Evolutionary conservation across 306 rosid genomes (phyloP), one percentile per base, ranked within the genome.

Genomic region (Quillaja saponaria): DNA sequence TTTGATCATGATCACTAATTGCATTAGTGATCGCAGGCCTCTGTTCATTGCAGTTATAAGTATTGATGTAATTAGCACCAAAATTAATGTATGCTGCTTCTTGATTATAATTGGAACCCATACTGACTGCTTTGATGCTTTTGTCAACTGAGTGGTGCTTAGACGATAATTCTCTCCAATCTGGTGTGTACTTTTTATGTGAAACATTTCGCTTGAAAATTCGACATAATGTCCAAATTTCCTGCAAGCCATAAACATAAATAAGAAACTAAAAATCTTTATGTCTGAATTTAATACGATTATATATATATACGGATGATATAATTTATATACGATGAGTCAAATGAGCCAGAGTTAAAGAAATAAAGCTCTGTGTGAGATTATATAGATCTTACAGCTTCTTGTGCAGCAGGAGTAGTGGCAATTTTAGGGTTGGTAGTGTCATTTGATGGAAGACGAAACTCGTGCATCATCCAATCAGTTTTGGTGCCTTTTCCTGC

Each of bases 401-500:
- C 89, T 55, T 64, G 82, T 61, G 31, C 44, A 8, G 44, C 13
- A 12, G 44, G 44, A 39, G 67, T 34, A 31, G 21, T 71, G 8
- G 49, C 28, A 38, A 5, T 7, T 46, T 41, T 20, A 49, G 69
- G 15, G 28, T 33, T 57, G 10, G 6, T 25, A 14, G 66, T 31
- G 46, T 21, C 35, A 11, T 6, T 64, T 16, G 87, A 61, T 11
- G 96, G 96, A 46, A 74, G 85, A 60, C 98, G 98, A 81, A 91
- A 91, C 71, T 91, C 98, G 11, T 91, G 96, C 98, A 91, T 91
- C 98, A 91, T 91, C 98, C 98, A 91, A 42, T 91, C 95, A 17
- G 98, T 91, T 76, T 91, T 91, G 74, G 88, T 75, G 60, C 96
- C 98, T 76, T 86, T 91, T 9, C 96, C 96, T 0, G 98, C 95